phyloP scores from a whole-genome alignment of 1,139 yeast genomes.

The Pneumocystis canis region DNA sequence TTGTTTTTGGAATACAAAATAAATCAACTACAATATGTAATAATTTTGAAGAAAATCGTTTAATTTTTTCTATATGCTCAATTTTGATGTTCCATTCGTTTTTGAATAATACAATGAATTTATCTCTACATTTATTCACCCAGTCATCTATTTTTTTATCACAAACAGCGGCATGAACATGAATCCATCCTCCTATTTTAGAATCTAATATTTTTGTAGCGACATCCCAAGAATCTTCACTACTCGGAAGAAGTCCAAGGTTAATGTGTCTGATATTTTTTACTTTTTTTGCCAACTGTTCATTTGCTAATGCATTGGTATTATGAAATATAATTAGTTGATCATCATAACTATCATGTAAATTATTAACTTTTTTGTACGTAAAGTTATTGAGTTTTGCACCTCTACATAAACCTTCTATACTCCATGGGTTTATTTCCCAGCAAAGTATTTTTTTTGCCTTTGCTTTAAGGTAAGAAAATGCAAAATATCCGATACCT shows the following conservation, averaged over 20 bases:
- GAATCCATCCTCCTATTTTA: constrained; percentile 27
- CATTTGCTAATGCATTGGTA: constrained; percentile 37
- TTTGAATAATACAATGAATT: constrained; percentile 4
- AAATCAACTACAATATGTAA: constrained; percentile 63
- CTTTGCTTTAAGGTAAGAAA: constrained; percentile 45
- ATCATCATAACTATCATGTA: constrained; percentile 20
- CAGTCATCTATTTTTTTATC: constrained; percentile 31
- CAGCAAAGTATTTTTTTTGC: constrained; percentile 52
- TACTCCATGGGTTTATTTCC: constrained; percentile 80
- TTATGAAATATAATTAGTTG: constrained; percentile 42
- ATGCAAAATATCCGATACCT: constrained; percentile 76
- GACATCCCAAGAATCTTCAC: constrained; percentile 45
- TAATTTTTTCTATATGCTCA: constrained; percentile 42
- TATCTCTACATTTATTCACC: constrained; percentile 15
- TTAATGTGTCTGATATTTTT: constrained; percentile 43
- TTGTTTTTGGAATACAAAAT: constrained; percentile 4
- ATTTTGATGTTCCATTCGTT: background rate
- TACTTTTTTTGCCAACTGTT: constrained; percentile 1
- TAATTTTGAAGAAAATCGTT: constrained; percentile 76
- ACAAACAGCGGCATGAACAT: constrained; percentile 65
- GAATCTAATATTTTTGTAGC: constrained; percentile 24
- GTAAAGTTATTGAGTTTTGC: constrained; percentile 33
- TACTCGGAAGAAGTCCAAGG: constrained; percentile 61
- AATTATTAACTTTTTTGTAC: constrained; percentile 25
- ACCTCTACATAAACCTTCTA: constrained; percentile 52